phyloP scores from a whole-genome alignment of 179 eudicot species.

The Actinidia arguta region DNA sequence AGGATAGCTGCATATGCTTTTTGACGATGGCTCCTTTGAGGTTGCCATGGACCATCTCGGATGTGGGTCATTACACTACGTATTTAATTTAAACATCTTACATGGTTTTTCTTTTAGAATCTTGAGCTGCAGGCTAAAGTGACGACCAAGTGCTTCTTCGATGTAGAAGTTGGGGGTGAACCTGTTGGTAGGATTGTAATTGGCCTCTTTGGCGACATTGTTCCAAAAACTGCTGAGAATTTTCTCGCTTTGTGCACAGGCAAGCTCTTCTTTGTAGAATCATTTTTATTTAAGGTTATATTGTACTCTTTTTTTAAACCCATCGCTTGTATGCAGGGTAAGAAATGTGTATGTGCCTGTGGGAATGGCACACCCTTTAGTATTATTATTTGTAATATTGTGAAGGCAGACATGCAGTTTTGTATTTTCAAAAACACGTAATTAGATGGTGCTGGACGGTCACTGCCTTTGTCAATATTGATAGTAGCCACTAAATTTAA shows the following conservation, averaged over 20 bases:
- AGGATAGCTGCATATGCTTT: no score
- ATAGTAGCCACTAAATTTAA: not conserved
- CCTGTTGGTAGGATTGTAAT: constrained; percentile 49
- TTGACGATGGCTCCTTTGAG: no score
- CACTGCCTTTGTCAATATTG: no score
- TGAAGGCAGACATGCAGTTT: not conserved
- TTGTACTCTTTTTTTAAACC: not conserved
- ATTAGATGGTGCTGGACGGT: not conserved
- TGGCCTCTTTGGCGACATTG: constrained; percentile 55
- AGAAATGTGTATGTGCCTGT: not conserved
- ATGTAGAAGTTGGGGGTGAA: constrained; percentile 51
- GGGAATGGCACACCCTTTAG: not conserved
- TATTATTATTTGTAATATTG: not conserved
- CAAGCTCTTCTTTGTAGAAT: not conserved
- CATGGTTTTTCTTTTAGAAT: constrained; percentile 28
- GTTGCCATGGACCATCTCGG: no score
- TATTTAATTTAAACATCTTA: not conserved
- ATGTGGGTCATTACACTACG: no score
- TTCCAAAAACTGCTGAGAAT: constrained; percentile 57
- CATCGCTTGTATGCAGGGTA: not conserved
- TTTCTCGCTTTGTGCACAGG: constrained; percentile 59
- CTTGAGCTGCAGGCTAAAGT: constrained; percentile 49
- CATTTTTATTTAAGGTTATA: not conserved
- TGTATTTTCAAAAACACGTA: not conserved
- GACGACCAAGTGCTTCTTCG: constrained; percentile 55